Conservation (phyloP, 768 basidiomycete genomes). For the Hebeloma cylindrosporum region DNA sequence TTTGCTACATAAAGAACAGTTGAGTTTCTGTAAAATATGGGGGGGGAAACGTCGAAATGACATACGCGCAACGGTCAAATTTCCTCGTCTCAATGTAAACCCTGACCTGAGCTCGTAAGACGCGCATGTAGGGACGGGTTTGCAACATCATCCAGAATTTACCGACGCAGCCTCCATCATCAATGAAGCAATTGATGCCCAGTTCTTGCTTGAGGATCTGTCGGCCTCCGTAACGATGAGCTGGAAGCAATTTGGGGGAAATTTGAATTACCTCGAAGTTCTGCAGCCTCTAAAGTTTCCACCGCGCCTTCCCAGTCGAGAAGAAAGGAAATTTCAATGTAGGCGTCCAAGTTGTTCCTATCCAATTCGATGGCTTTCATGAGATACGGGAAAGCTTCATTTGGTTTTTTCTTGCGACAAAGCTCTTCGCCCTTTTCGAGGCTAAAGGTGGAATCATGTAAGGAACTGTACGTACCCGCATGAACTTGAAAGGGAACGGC, state of each 20-base stretch:
- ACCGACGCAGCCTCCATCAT: constrained; percentile 33
- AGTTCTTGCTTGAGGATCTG: constrained; percentile 25
- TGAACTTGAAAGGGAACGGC: too few relatives aligned
- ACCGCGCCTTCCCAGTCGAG: constrained; percentile 10
- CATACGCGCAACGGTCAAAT: constrained; percentile 32
- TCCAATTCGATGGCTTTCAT: too few relatives aligned
- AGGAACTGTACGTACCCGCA: too few relatives aligned
- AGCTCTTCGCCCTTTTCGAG: too few relatives aligned
- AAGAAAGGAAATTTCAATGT: constrained; percentile 16
- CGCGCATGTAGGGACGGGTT: constrained; percentile 48
- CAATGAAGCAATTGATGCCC: constrained; percentile 38
- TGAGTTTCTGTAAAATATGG: constrained; percentile 7
- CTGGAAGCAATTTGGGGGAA: not conserved
- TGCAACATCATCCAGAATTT: constrained; percentile 37
- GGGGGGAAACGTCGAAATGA: constrained; percentile 33
- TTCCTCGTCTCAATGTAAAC: constrained; percentile 32
- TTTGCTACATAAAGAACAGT: constrained; percentile 31
- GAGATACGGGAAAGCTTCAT: too few relatives aligned
- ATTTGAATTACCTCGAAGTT: not conserved
- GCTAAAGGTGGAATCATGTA: too few relatives aligned
- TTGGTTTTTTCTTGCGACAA: too few relatives aligned
- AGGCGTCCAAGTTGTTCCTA: too few relatives aligned
- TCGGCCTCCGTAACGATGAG: not conserved
- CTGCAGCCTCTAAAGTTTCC: constrained; percentile 3
- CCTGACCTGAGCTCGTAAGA: constrained; percentile 38